Base-by-base conservation (phyloP, 805 yeast species). In the Phaffomyces antillensis region DNA sequence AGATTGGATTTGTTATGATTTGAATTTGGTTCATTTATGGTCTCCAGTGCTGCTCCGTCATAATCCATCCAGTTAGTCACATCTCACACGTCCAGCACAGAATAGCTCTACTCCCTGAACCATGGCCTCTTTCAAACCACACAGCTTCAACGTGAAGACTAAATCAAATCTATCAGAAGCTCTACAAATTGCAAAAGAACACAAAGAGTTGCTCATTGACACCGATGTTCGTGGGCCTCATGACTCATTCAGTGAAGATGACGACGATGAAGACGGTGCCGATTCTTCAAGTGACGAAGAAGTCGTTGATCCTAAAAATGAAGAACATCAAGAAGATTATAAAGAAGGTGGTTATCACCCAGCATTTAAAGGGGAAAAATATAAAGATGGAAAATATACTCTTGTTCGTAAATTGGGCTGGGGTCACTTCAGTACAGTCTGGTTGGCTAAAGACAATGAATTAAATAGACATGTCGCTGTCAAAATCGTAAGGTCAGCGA, bases 361-460 rank as follows among this genome's bases (percentile, higher is more conserved):
- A 0, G 93, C 95, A 12, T 79, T 66, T 52, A 79, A 88, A 41
- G 98, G 98, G 7, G 99, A 95, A 61, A 65, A 66, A 20, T 91
- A 83, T 64, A 85, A 87, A 55, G 71, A 84, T 45, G 79, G 79
- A 17, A 77, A 86, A 47, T 93, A 93, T 62, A 72, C 81, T 2
- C 65, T 93, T 40, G 90, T 86, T 28, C 77, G 98, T 49, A 93
- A 93, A 61, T 70, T 93, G 5, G 99, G 99, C 0, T 93, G 99
- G 99, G 99, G 99, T 32, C 97, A 93, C 65, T 93, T 93, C 61
- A 83, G 95, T 25, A 93, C 96, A 1, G 97, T 87, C 20, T 90
- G 96, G 97, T 70, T 86, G 26, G 98, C 96, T 5, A 74, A 67
- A 48, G 82, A 78, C 46, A 51, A 55, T n/a, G 77, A 77, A 41